Conservation (phyloP, 345 rosid genomes). For the Citrus reticulata region DNA sequence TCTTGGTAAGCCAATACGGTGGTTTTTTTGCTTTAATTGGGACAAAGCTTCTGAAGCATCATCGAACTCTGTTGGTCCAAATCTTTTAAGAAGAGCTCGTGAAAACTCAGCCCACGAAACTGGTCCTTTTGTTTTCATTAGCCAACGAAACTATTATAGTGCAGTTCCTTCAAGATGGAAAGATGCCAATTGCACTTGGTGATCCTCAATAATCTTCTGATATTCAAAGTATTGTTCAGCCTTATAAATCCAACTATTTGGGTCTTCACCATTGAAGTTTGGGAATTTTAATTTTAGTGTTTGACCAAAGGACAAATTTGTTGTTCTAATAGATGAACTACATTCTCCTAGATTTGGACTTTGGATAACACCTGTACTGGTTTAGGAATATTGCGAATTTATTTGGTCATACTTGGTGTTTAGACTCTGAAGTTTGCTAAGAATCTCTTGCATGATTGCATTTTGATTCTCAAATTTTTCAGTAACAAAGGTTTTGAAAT, state of each 20-base stretch:
- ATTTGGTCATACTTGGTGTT: too few relatives aligned
- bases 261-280: not conserved
- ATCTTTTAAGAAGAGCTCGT: not conserved
- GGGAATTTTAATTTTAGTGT: not conserved
- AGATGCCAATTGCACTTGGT: not conserved
- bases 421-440: too few relatives aligned
- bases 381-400: too few relatives aligned
- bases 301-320: not conserved
- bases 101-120: not conserved
- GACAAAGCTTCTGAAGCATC: not conserved
- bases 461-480: too few relatives aligned
- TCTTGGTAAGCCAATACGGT: not conserved
- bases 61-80: not conserved
- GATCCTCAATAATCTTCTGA: not conserved
- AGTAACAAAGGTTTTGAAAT: too few relatives aligned
- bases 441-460: too few relatives aligned
- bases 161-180: not conserved
- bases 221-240: constrained; percentile 3
- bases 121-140: not conserved
- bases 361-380: too few relatives aligned
- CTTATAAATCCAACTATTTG: not conserved
- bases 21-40: not conserved
- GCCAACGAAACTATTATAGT: not conserved
- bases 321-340: not conserved
- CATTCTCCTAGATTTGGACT: too few relatives aligned